Evolutionary conservation across 176 grass and related monocot genomes (phyloP).

Genomic region (Eragrostis nindensis): DNA sequence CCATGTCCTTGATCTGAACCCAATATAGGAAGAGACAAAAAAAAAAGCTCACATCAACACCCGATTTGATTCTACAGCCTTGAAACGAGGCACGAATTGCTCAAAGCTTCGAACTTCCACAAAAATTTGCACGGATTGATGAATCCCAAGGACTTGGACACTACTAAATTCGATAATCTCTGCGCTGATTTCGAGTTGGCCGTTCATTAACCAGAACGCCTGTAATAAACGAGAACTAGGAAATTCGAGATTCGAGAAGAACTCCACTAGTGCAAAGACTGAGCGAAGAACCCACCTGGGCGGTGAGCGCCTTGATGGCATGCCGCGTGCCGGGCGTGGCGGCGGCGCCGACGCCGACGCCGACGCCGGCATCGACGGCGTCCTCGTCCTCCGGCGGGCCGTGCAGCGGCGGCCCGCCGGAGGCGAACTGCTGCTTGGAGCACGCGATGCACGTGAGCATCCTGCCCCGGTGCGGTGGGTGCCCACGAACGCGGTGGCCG

Average conservation of each 20-base stretch:
- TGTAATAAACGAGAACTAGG: not conserved
- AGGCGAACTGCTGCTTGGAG: conserved; percentile 78
- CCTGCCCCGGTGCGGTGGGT: not conserved
- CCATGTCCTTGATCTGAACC: conserved; percentile 91
- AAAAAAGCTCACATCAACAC: conserved; percentile 38
- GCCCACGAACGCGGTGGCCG: not conserved
- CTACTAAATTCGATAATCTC: not conserved
- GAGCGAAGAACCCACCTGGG: conserved; percentile 60
- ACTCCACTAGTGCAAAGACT: not conserved
- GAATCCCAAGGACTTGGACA: not conserved
- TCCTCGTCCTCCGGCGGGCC: conserved; percentile 62
- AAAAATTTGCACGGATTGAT: not conserved
- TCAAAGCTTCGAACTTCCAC: not conserved
- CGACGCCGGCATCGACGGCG: conserved; percentile 29
- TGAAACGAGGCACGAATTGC: conserved; percentile 7
- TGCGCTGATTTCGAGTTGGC: not conserved
- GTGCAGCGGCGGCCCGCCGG: conserved; percentile 47
- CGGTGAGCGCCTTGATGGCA: conserved; percentile 91
- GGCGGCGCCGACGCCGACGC: conserved; percentile 11
- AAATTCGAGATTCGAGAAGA: not conserved
- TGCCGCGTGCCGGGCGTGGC: conserved; percentile 75
- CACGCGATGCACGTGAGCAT: conserved; percentile 99
- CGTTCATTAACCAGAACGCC: not conserved
- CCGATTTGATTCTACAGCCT: conserved; percentile 44
- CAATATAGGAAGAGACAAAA: not conserved